Evolutionary conservation across 129 eudicot species (phyloP).

Genomic region (Centella asiatica): DNA sequence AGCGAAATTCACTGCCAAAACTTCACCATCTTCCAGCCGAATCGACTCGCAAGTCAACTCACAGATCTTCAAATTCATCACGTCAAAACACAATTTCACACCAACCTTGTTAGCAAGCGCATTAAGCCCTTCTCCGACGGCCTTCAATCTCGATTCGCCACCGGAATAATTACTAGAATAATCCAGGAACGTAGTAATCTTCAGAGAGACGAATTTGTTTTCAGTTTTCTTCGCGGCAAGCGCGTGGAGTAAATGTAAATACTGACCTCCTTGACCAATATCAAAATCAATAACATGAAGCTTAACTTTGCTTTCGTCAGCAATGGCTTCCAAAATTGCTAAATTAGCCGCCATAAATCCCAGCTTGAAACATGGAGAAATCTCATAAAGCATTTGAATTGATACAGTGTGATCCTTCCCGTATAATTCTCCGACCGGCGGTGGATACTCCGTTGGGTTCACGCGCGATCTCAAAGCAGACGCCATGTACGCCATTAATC

Average conservation of each 20-base stretch:
- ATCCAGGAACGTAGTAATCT: conserved; percentile 49
- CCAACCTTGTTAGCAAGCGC: conserved; percentile 40
- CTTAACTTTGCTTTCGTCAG: conserved; percentile 7
- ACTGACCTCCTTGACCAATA: conserved; percentile 70
- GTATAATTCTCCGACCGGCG: conserved; percentile 38
- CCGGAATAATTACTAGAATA: conserved; percentile 30
- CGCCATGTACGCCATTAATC: conserved; percentile 40
- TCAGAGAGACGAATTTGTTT: conserved; percentile 11
- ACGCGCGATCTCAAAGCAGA: conserved; percentile 56
- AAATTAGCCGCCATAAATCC: conserved; percentile 64
- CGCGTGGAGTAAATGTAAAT: conserved; percentile 65
- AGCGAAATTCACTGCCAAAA: conserved; percentile 75
- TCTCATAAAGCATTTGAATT: conserved; percentile 47
- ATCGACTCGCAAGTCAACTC: conserved; percentile 37
- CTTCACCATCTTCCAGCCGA: conserved; percentile 36
- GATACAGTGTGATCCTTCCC: conserved; percentile 41
- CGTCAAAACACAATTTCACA: conserved; percentile 31
- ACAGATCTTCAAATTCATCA: conserved; percentile 25
- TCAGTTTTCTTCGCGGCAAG: conserved; percentile 29
- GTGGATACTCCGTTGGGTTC: conserved; percentile 17
- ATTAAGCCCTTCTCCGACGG: conserved; percentile 39
- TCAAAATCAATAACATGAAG: conserved; percentile 86
- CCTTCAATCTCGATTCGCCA: conserved; percentile 31
- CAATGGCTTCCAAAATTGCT: conserved; percentile 41
- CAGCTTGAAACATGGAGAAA: conserved; percentile 84